Base-by-base conservation (phyloP, 2,329 filamentous ascomycete species). In the Aspergillus sp. region DNA sequence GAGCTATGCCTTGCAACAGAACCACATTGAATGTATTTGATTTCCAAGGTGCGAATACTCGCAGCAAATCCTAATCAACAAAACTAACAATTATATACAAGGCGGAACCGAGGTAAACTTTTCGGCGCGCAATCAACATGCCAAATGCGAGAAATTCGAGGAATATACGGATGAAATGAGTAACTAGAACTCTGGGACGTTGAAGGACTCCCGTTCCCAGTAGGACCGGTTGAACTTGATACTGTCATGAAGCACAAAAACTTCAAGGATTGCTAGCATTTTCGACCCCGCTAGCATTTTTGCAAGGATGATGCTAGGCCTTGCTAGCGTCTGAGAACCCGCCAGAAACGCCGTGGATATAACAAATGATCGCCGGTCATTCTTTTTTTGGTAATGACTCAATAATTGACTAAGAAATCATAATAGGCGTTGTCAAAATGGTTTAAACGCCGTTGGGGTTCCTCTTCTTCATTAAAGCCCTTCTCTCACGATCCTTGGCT, bases 401-500 rank as follows among this genome's bases (percentile, higher is more conserved):
- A 62, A 64, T 64, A 59, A 52, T 62, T 55, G 55, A 52, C 54
- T 55, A 52, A 57, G 56, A 63, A 60, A 69, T 52, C 62, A 55
- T 64, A 62, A 58, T 61, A 48, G 58, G 63, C 58, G 46, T 65
- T 61, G 40, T 55, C 31, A 50, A 57, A 55, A 49, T 65, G 58
- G 23, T 47, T 60, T 63, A 64, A 50, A 69, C 63, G 35, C 35
- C 44, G 55, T 64, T 62, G 45, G 68, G 66, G 47, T 70, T 88
- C 67, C 88, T 79, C 74, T 87, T 77, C 64, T 81, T 82, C 86
- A 90, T 90, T 67, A 87, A 67, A 66, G 84, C 84, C 76, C 86
- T 83, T 68, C 88, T 82, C 70, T 84, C 78, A 75, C 85, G 84
- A 67, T 90, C 88, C 77, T 88, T 90, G 63, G 77, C 88, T 90